Conservation (phyloP, 2,329 filamentous ascomycete genomes). For the Ustulina deusta region DNA sequence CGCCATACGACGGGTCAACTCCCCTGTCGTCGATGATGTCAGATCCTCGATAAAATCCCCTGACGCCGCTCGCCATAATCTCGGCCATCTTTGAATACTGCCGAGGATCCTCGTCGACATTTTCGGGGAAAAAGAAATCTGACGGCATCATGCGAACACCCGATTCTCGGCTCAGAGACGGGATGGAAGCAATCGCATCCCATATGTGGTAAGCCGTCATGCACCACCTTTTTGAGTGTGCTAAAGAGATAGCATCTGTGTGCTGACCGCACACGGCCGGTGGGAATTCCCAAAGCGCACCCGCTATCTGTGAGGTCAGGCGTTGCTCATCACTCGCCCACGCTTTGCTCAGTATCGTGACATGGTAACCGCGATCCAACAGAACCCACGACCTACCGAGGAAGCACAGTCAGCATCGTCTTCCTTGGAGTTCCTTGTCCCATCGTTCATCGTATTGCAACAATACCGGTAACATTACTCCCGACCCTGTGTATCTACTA, state of each 20-base stretch:
- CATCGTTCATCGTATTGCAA: not conserved
- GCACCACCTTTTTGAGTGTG: constrained; percentile 56
- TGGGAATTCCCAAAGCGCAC: constrained; percentile 61
- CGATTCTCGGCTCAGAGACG: constrained; percentile 49
- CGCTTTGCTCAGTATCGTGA: constrained; percentile 58
- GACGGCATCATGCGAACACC: constrained; percentile 55
- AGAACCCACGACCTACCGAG: constrained; percentile 55
- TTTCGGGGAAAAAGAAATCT: constrained; percentile 55
- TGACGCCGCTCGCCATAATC: constrained; percentile 55
- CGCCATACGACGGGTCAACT: constrained; percentile 52
- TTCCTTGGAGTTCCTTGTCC: not conserved
- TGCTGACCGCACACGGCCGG: constrained; percentile 60
- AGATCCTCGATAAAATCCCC: constrained; percentile 53
- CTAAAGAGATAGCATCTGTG: constrained; percentile 55
- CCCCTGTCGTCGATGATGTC: constrained; percentile 53
- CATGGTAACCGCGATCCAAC: constrained; percentile 58
- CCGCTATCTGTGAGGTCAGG: constrained; percentile 60
- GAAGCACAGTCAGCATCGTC: constrained; percentile 27
- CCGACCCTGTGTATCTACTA: not conserved
- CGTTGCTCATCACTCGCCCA: constrained; percentile 56
- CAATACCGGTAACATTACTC: too few species aligned
- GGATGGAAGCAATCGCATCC: constrained; percentile 54
- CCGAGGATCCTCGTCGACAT: constrained; percentile 50
- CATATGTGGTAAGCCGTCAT: constrained; percentile 58
- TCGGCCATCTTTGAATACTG: constrained; percentile 56